Base-by-base conservation (phyloP, 805 yeast genomes). In the Yarrowia yakushimensis region DNA sequence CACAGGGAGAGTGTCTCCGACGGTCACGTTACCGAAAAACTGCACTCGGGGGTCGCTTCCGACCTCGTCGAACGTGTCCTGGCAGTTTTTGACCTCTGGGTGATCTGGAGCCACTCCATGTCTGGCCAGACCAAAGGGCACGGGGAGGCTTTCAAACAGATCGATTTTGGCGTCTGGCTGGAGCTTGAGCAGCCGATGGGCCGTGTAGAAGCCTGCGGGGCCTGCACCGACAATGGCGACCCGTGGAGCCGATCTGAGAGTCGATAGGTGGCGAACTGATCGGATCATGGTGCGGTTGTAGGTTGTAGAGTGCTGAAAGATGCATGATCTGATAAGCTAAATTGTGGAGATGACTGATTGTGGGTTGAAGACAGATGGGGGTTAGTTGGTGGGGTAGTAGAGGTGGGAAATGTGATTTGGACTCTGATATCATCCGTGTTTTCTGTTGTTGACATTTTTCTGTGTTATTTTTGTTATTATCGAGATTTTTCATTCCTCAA, bases 41-140 rank as follows among this genome's bases (percentile, higher is more conserved):
- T 77, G 72, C 69, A 85, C 84, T 1, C 73, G 68, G 12, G 74
- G 71, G 23, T 67, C 62, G 22, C 50, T 48, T 1, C 73, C 74
- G 22, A 78, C 76, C 61, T 85, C 85, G 10, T 79, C 81, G 70
- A 94, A 87, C 60, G 91, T 85, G 18, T 87, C 87, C 72, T 86
- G 79, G 77, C 81, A 77, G 64, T 75, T 74, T 66, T 92, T 93
- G 31, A 94, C 98, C 69, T 94, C 98, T 0, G 97, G 97, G 74
- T 94, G 97, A 74, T 94, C 99, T 2, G 99, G 99, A 0, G 99
- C 97, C n/a, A 94, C 98, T 1, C 99, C 99, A 71, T 82, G 92
- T 34, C 99, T 76, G 42, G 92, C 85, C 33, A 94, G 78, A 0
- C 99, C 99, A 76, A 81, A 93, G 0, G 99, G 99, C 7, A 91